Base-by-base conservation (phyloP, 2,329 filamentous ascomycete genomes). In the Trichoderma cornu-damae region DNA sequence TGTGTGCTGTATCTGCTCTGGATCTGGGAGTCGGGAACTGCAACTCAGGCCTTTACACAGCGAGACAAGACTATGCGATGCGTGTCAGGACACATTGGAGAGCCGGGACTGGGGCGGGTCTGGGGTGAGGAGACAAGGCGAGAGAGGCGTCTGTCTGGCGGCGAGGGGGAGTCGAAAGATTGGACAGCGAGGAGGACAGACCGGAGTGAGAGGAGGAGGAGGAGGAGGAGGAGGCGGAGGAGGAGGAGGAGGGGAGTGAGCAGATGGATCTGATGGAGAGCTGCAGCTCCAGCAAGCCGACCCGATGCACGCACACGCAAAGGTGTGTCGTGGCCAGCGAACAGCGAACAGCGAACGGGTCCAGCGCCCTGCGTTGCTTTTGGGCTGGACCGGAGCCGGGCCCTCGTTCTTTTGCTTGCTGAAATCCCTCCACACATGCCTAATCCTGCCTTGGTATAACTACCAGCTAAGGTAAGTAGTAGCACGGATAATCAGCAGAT, bases 81-180 rank as follows among this genome's bases (percentile, higher is more conserved):
- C 64, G 30, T 49, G 64, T 65, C 65, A 64, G 63, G 63, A 68
- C 64, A 67, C 70, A 73, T 73, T 63, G 69, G 62, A 52, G 50
- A 51, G 38, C 44, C 30, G 16, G 32, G 44, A 35, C 11, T 16
- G 24, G 35, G 49, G 43, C 57, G 57, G 46, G 57, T 59, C 57
- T 44, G 51, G 51, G 50, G 37, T 34, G 35, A 37, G 51, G 49
- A 44, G 50, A 26, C 30, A 59, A 63, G 57, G 55, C 53, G 58
- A 35, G 56, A 35, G 56, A 28, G 16, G 38, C 43, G 48, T 37
- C n/a, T 32, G 32, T 24, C 30, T 55, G 52, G 42, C n/a, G 18
- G 7, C 43, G 52, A 55, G 28, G 28, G 28, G 28, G 28, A 30
- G 9, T 30, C 28, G 28, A 6, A 8, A 37, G 51, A 44, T 37